phyloP scores from a whole-genome alignment of 1,284 basidiomycete species.

The Pterulicium gracile region DNA sequence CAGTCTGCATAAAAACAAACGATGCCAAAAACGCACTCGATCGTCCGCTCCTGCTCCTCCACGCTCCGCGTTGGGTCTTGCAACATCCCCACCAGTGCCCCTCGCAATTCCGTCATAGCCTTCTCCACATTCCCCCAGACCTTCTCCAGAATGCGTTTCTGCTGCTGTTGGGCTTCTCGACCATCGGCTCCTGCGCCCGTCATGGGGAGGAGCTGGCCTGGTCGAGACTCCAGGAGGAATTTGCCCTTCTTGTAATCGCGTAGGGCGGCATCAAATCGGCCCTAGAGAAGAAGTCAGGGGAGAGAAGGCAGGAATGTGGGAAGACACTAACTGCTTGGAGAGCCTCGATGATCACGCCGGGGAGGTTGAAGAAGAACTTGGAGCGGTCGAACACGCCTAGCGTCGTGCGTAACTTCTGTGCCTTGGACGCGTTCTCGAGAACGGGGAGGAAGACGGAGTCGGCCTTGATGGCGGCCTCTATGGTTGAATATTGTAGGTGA shows the following conservation, averaged over 20 bases:
- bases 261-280: slow-evolving; percentile 87
- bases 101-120: slow-evolving; percentile 88
- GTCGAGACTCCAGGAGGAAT: slow-evolving; percentile 79
- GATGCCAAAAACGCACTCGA: slow-evolving; percentile 65
- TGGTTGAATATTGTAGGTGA: neutral
- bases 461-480: slow-evolving; percentile 81
- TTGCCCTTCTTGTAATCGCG: slow-evolving; percentile 98
- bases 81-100: slow-evolving; percentile 65
- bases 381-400: slow-evolving; percentile 93
- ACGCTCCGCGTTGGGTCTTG: slow-evolving; percentile 71
- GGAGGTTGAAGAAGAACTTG: slow-evolving; percentile 98
- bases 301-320: slow-evolving; percentile 5
- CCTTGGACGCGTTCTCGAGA: slow-evolving; percentile 92
- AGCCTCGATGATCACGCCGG: slow-evolving; percentile 83
- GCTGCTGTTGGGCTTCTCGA: slow-evolving; percentile 57
- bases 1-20: slow-evolving; percentile 4
- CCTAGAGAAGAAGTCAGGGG: slow-evolving; percentile 31
- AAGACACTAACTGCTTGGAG: slow-evolving; percentile 69
- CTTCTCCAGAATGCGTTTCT: slow-evolving; percentile 89
- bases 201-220: slow-evolving; percentile 70
- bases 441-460: slow-evolving; percentile 96
- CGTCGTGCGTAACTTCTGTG: slow-evolving; percentile 86
- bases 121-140: slow-evolving; percentile 95
- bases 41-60: slow-evolving; percentile 95
- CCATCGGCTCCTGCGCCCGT: slow-evolving; percentile 38